Conservation (phyloP, 1,139 yeast species). For the Saccharomyces hybrid region DNA sequence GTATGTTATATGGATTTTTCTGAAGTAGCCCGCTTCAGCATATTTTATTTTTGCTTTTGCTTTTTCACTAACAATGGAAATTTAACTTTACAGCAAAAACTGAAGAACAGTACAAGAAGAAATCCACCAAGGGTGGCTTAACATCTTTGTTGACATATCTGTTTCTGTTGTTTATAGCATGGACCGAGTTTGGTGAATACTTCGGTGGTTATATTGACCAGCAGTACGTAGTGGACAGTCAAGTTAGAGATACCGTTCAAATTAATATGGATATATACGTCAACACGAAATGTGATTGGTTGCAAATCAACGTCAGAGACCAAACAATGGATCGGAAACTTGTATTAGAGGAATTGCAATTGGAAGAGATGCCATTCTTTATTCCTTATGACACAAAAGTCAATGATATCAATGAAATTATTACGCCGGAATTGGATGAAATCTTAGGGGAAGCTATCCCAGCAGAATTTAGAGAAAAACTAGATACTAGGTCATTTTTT, state of each 20-base stretch:
- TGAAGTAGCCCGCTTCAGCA: not conserved
- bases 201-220: constrained; percentile 79
- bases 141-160: constrained; percentile 61
- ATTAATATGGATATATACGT: constrained; percentile 76
- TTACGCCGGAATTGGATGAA: constrained; percentile 61
- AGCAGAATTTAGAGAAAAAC: constrained; percentile 48
- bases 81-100: constrained; percentile 51
- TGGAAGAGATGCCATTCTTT: constrained; percentile 53
- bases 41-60: not conserved
- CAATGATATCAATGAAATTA: constrained; percentile 41
- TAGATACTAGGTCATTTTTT: constrained; percentile 19
- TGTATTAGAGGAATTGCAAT: constrained; percentile 67
- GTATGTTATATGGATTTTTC: constrained; percentile 33
- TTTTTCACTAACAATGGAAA: constrained; percentile 3
- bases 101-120: constrained; percentile 63
- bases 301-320: constrained; percentile 75
- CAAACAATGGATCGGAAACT: constrained; percentile 66
- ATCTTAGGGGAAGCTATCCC: constrained; percentile 56
- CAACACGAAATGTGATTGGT: constrained; percentile 72
- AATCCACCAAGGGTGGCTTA: constrained; percentile 70
- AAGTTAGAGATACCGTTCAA: constrained; percentile 51
- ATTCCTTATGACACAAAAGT: constrained; percentile 45
- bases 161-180: constrained; percentile 57
- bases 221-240: constrained; percentile 65
- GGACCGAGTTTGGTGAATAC: constrained; percentile 84